Evolutionary conservation across 2,329 filamentous ascomycete species (phyloP).

Genomic region (Penicillium sp.): DNA sequence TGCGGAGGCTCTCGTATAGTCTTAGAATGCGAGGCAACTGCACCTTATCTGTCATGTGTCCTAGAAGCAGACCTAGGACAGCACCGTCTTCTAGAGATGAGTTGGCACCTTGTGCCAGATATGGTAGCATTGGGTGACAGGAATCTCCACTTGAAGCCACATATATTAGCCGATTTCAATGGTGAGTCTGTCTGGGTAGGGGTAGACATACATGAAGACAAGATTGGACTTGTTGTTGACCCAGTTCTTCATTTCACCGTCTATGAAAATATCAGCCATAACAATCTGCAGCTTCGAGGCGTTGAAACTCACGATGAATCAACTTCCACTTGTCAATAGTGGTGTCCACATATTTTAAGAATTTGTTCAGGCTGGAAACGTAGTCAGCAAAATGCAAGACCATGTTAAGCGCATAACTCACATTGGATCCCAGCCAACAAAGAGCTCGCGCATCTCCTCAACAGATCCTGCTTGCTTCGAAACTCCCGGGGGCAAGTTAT

Average conservation of each 20-base stretch:
- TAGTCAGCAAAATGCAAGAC: background rate
- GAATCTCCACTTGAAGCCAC: constrained; percentile 50
- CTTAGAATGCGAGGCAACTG: constrained; percentile 46
- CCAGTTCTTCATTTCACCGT: constrained; percentile 56
- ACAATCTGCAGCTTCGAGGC: background rate
- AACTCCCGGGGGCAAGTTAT: constrained; percentile 58
- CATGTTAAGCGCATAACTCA: constrained; percentile 12
- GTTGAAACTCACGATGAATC: constrained; percentile 44
- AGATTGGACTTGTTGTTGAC: constrained; percentile 54
- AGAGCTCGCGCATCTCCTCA: constrained; percentile 61
- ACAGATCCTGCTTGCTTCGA: constrained; percentile 54
- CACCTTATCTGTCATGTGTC: constrained; percentile 46
- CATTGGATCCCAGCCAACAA: constrained; percentile 64
- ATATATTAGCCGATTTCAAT: background rate
- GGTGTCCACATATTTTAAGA: constrained; percentile 53
- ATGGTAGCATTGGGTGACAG: constrained; percentile 65
- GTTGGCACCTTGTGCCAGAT: constrained; percentile 66
- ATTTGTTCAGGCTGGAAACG: constrained; percentile 33
- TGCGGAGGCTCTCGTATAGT: constrained; percentile 48
- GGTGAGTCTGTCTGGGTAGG: background rate
- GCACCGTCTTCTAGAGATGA: constrained; percentile 68
- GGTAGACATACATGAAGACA: constrained; percentile 36
- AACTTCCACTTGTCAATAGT: constrained; percentile 69
- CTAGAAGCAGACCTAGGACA: constrained; percentile 60
- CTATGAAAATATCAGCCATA: constrained; percentile 19